Base-by-base conservation (phyloP, 805 yeast species). In the Kluyveromyces nonfermentans region DNA sequence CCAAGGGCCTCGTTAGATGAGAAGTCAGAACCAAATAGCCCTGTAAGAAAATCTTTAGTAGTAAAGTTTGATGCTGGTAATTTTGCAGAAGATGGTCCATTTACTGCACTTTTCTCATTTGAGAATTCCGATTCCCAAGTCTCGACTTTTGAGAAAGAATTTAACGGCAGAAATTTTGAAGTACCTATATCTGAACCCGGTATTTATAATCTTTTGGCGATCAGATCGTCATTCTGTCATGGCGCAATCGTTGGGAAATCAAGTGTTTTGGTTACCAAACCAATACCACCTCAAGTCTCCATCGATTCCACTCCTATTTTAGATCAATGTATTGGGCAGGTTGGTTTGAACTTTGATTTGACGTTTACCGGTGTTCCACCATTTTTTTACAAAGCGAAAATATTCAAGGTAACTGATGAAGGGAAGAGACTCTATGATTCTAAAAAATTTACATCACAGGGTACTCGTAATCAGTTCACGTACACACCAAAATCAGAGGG, bases 241-340 rank as follows among this genome's bases (percentile, higher is more conserved):
- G 87, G 95, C 38, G 69, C 71, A 10, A 70, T 85, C 17, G 55
- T 66, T 35, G 86, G 81, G n/a, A 67, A 75, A 9, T 71, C 79
- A 1, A 60, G 68, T 1, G 68, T 83, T 9, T 56, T 67, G 15
- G 71, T 86, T 1, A 77, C 87, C 1, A 65, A 67, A 30, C 82
- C 84, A 5, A 73, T 79, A 3, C 72, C 73, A 31, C 82, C 84
- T 8, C 55, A 65, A 18, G 47, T 78, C 19, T 50, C 59, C 3
- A 71, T 75, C 14, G 57, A 53, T 21, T 62, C 72, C 2, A 59
- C 60, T 8, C 67, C 90, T 2, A 77, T 90, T 2, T 69, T 78
- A 20, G 97, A 90, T 55, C 77, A 82, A 40, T 93, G 99, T 67
- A 84, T 93, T 25, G 98, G 98, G 0, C 86, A 88, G 37, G 80